A percentile compares a stretch with the other conserved stretches of the same genome.
Conservation (phyloP, 2,329 filamentous ascomycete genomes). For the Cadophora sp. region DNA sequence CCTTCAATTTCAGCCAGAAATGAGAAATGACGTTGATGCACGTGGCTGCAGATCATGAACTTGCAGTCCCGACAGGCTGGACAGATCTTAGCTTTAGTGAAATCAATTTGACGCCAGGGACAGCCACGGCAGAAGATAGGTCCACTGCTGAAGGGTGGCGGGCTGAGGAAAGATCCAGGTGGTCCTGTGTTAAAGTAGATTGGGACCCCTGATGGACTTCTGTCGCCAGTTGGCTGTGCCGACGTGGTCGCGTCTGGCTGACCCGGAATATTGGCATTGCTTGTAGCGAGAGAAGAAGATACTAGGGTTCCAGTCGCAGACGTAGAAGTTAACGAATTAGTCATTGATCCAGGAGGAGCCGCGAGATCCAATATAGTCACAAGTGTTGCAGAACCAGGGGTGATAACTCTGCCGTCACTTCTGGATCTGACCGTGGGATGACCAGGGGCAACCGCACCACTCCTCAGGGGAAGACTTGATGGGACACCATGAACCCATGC, state of each 20-base stretch:
- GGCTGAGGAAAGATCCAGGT: constrained; percentile 14
- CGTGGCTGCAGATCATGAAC: constrained; percentile 27
- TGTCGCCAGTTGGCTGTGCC: background rate
- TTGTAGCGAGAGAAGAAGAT: background rate
- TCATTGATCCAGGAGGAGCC: constrained; percentile 3
- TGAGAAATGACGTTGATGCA: constrained; percentile 18
- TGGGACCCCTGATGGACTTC: background rate
- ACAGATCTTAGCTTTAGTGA: constrained; percentile 32
- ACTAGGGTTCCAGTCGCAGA: background rate
- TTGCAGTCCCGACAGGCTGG: constrained; percentile 24
- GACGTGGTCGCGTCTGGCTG: background rate
- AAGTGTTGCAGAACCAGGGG: background rate
- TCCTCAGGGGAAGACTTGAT: background rate
- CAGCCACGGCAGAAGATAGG: constrained; percentile 28
- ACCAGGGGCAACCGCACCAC: background rate
- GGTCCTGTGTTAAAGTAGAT: constrained; percentile 1
- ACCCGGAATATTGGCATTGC: background rate
- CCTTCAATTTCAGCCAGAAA: background rate
- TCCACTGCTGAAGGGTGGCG: constrained; percentile 6
- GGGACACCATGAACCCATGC: background rate
- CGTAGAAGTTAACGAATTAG: background rate
- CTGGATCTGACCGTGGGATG: background rate
- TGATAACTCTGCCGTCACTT: background rate
- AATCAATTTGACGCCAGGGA: constrained; percentile 31
- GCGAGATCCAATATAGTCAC: background rate